These are phyloP conservation scores for Neurospora sp. DNA, from an alignment of 495 filamentous ascomycete species.

Conservation along the genomic window DNA sequence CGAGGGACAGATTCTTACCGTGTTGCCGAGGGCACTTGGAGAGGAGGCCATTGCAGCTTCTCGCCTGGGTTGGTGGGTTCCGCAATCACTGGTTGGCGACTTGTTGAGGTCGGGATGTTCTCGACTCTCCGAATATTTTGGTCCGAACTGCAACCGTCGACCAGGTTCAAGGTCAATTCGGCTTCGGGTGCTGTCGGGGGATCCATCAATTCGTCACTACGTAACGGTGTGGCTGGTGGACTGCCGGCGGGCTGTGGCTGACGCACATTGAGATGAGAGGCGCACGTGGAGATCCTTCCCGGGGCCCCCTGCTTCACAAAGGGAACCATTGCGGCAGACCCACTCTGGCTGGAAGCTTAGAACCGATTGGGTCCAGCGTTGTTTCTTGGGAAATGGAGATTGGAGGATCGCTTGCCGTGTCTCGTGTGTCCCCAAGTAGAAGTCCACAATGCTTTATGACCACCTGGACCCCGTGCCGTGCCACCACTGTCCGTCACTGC, in stretches of 20 bases:
- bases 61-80: background rate
- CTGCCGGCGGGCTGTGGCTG: background rate
- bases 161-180: background rate
- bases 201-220: background rate
- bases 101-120: background rate
- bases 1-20: conserved; percentile 7
- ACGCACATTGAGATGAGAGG: background rate
- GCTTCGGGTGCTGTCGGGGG: background rate
- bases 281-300: background rate
- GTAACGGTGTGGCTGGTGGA: background rate
- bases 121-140: background rate
- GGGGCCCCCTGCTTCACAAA: background rate
- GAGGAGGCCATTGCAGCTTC: conserved; percentile 12
- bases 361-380: background rate
- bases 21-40: conserved; percentile 7
- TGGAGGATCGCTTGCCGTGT: background rate
- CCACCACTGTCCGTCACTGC: background rate
- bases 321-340: background rate
- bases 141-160: background rate
- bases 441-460: background rate
- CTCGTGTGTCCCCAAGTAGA: background rate
- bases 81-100: background rate
- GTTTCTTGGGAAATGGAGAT: background rate
- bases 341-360: background rate
- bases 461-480: background rate